Evolutionary conservation across 331 rosid genomes (phyloP).

Genomic region (Quercus lobata): DNA sequence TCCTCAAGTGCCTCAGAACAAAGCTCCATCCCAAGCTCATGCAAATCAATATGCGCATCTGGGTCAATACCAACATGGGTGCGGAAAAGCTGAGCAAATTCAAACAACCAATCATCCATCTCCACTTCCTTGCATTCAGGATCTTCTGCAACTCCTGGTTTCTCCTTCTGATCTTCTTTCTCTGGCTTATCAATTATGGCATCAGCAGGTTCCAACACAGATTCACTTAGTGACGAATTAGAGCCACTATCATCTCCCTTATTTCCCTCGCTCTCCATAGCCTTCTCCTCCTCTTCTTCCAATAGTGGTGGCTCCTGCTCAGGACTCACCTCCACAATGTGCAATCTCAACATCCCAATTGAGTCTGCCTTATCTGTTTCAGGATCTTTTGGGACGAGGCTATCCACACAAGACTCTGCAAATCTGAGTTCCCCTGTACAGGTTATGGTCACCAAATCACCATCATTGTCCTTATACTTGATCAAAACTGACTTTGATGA

Average conservation of each 20-base stretch:
- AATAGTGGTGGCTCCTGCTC: conserved; percentile 89
- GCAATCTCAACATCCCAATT: conserved; percentile 68
- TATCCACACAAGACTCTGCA: conserved; percentile 78
- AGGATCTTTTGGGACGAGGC: conserved; percentile 41
- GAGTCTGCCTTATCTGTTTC: conserved; percentile 52
- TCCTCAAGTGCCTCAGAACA: conserved; percentile 99
- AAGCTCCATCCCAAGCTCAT: conserved; percentile 97
- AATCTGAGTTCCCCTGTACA: conserved; percentile 75
- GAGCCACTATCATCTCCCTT: too few relatives aligned
- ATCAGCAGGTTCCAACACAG: conserved; percentile 52
- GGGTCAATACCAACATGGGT: conserved; percentile 95
- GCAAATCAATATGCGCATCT: conserved; percentile 90
- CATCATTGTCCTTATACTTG: conserved; percentile 86
- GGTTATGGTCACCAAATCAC: conserved; percentile 94
- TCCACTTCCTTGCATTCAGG: conserved; percentile 86
- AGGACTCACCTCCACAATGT: conserved; percentile 84
- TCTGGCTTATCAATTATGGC: conserved; percentile 46
- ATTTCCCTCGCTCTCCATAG: conserved; percentile 51
- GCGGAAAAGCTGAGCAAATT: conserved; percentile 94
- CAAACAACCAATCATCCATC: conserved; percentile 99
- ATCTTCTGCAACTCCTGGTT: conserved; percentile 53
- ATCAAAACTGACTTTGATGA: conserved; percentile 81
- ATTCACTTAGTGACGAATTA: too few relatives aligned
- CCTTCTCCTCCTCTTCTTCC: conserved; percentile 92
- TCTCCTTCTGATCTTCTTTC: conserved; percentile 66